Evolutionary conservation across 768 basidiomycete species (phyloP).

Genomic region (Lactifluus volemus): DNA sequence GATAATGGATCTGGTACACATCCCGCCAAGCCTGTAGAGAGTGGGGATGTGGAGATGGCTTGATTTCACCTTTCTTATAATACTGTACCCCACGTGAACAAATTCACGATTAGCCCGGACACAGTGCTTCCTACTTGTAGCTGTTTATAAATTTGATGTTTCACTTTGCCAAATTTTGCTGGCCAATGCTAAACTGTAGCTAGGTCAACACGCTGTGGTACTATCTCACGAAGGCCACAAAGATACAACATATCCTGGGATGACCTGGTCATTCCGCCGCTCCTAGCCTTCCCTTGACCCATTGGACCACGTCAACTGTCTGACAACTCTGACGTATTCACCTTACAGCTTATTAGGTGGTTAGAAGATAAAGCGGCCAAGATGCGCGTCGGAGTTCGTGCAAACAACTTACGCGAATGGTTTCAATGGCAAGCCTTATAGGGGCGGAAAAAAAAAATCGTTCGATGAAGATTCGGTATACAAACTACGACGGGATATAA

Average conservation of each 20-base stretch:
- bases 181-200: neutral
- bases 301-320: too few relatives aligned
- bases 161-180: neutral
- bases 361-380: too few relatives aligned
- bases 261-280: too few relatives aligned
- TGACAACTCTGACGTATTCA: too few relatives aligned
- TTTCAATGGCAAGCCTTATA: neutral
- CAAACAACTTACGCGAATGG: too few relatives aligned
- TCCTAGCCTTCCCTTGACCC: too few relatives aligned
- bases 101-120: neutral
- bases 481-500: conserved; percentile 12
- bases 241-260: too few relatives aligned
- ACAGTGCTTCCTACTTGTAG: neutral
- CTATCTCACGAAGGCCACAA: too few relatives aligned
- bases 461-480: neutral
- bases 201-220: neutral
- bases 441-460: neutral
- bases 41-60: conserved; percentile 11
- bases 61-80: neutral
- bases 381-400: too few relatives aligned
- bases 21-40: conserved; percentile 1
- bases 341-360: too few relatives aligned
- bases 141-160: neutral
- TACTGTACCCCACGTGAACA: neutral
- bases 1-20: conserved; percentile 17